Conservation (phyloP, 2,329 filamentous ascomycete species). For the Cytospora piceae region DNA sequence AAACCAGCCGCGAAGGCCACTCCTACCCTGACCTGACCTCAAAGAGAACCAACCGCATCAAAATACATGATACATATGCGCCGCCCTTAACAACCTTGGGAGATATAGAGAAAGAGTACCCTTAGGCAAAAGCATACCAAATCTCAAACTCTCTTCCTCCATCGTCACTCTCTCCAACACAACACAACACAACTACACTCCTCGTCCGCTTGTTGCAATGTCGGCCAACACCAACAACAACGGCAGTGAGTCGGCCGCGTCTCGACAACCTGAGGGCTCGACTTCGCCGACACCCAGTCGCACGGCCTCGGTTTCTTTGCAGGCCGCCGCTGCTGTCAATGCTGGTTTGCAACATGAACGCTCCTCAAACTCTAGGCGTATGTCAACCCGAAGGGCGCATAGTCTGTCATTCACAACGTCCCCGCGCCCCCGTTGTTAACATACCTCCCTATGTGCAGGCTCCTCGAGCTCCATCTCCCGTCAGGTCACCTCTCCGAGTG, state of each 20-base stretch:
- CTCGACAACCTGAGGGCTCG: constrained; percentile 44
- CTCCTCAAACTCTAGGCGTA: constrained; percentile 52
- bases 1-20: neutral
- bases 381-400: constrained; percentile 33
- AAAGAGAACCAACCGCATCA: neutral
- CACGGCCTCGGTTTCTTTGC: constrained; percentile 70
- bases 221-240: constrained; percentile 37
- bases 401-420: constrained; percentile 30
- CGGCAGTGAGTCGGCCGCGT: constrained; percentile 34
- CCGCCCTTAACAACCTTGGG: neutral
- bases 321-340: constrained; percentile 77
- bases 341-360: constrained; percentile 72
- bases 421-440: neutral
- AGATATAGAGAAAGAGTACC: constrained; percentile 5
- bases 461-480: constrained; percentile 29
- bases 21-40: constrained; percentile 10
- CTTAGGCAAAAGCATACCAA: constrained; percentile 41
- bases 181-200: constrained; percentile 2
- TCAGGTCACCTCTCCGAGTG: constrained; percentile 26
- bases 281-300: constrained; percentile 63
- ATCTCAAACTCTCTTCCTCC: constrained; percentile 62
- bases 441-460: constrained; percentile 14
- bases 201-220: constrained; percentile 42
- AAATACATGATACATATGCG: neutral
- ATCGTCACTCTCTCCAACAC: constrained; percentile 16